Base-by-base conservation (phyloP, 108 stramenopile genomes). In the Cyclostephanos invisitatus region DNA sequence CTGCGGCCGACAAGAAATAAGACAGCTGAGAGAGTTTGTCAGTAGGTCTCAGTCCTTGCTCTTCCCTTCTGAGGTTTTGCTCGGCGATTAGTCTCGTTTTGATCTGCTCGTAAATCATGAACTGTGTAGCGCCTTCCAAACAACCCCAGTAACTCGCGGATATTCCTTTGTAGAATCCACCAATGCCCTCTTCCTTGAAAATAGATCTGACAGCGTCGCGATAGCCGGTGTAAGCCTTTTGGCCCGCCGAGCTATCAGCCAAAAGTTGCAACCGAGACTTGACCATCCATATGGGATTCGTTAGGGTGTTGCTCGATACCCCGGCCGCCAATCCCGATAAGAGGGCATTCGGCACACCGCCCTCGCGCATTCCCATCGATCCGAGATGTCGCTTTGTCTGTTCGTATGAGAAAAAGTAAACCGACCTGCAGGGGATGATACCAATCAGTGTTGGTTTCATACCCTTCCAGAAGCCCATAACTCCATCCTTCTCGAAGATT, bases 221-320 rank as follows among this genome's bases (percentile, higher is more conserved):
- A 59, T 96, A 95, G 8, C 88, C 85, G 29, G 78, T 59, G 77
- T 96, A 97, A 11, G 73, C 78, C 42, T 64, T 77, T 74, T 96
- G 94, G 1, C 94, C 94, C 2, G 90, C 91, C 7, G 88, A 38
- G 46, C 68, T 59, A 66, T 94, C 96, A 12, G 91, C 86, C 50
- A 94, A 42, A 10, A 95, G 80, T 70, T 94, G 95, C 87, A 95
- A 86, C 5, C 96, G 75, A 2, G 96, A 96, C 65, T 92, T 95
- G 20, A 98, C 94, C 84, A 98, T 90, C 96, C 97, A 98, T 67
- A 98, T 94, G 2, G 97, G 97, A 78, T 91, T 95, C 9, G 97
- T 96, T 14, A 96, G 73, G 15, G 96, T 93, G 53, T 95, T 95
- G 3, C 86, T 76, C 24, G 77, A 70, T 29, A 91, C 77, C 24